phyloP scores from a whole-genome alignment of 208 protist species.

The Acanthamoeba healyi region DNA sequence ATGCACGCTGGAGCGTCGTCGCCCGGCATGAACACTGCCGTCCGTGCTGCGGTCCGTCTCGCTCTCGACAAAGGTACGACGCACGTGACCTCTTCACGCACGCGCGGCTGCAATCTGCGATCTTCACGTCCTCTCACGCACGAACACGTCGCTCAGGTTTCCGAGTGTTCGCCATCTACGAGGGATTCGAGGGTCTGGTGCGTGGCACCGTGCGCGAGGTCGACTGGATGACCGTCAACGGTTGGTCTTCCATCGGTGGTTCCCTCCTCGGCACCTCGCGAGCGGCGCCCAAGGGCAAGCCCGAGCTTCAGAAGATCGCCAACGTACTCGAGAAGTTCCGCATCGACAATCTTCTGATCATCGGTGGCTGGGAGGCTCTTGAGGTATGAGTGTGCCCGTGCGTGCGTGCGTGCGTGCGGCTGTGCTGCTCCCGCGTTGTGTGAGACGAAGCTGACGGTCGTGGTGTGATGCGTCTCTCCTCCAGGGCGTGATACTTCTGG shows the following conservation, averaged over 20 bases:
- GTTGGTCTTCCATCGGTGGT: slow-evolving; percentile 80
- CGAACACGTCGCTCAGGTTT: no score
- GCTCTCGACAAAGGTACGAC: slow-evolving; percentile 10
- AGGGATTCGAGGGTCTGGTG: slow-evolving; percentile 61
- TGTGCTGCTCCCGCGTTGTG: no score
- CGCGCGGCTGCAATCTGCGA: neutral
- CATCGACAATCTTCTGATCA: slow-evolving; percentile 81
- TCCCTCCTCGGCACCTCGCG: slow-evolving; percentile 52
- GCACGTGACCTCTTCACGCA: slow-evolving; percentile 25
- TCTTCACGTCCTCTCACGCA: no score
- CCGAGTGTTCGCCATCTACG: slow-evolving; percentile 36
- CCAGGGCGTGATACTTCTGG: slow-evolving; percentile 35
- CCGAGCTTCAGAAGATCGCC: slow-evolving; percentile 76
- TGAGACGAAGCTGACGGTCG: neutral
- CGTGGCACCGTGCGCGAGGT: slow-evolving; percentile 76
- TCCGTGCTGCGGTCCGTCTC: slow-evolving; percentile 76
- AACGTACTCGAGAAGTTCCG: slow-evolving; percentile 54
- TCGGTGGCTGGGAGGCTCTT: slow-evolving; percentile 88
- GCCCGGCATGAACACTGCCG: slow-evolving; percentile 87
- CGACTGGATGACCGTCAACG: slow-evolving; percentile 84
- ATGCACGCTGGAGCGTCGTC: slow-evolving; percentile 85
- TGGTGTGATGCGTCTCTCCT: slow-evolving; percentile 35
- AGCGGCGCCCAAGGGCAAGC: slow-evolving; percentile 60
- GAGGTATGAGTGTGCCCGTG: slow-evolving; percentile 2
- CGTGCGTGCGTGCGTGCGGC: slow-evolving; percentile 3